Conservation (phyloP, 106 monocot species). For the Iris macrosiphon region DNA sequence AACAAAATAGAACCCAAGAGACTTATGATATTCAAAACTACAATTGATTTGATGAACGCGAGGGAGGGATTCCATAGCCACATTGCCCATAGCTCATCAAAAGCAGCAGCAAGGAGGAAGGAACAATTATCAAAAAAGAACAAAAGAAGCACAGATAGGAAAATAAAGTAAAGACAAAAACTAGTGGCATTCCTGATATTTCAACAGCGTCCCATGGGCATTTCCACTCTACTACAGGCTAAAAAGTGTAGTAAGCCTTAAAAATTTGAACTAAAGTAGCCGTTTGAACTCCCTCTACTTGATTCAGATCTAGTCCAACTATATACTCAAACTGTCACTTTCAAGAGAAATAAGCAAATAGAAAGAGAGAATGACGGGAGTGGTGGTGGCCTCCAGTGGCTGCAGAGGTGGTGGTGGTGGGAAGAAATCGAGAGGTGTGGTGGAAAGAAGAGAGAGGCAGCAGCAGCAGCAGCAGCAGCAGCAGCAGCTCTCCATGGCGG, state of each 20-base stretch:
- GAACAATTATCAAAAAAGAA: too few relatives aligned
- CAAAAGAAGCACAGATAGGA: too few relatives aligned
- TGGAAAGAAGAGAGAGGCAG: background rate
- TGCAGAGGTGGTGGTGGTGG: constrained; percentile 11
- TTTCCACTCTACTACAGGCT: too few relatives aligned
- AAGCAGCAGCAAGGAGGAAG: too few relatives aligned
- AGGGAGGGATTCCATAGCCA: too few relatives aligned
- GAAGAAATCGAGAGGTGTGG: background rate
- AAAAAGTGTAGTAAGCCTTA: background rate
- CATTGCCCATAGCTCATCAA: too few relatives aligned
- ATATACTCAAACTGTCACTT: background rate
- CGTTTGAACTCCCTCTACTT: constrained; percentile 6
- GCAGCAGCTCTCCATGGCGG: constrained; percentile 9
- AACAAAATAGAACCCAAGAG: too few relatives aligned
- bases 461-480: constrained; percentile 2
- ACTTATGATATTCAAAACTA: too few relatives aligned
- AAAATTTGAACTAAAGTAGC: constrained; percentile 24
- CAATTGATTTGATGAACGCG: too few relatives aligned
- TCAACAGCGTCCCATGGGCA: too few relatives aligned
- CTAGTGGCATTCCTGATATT: too few relatives aligned
- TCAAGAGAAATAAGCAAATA: background rate
- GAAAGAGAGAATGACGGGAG: constrained; percentile 12
- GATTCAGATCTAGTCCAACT: constrained; percentile 9
- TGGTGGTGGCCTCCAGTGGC: constrained; percentile 12
- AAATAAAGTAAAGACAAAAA: too few relatives aligned